These are phyloP conservation scores for Piedraia hortae DNA, from an alignment of 2,329 filamentous ascomycete species.

Conservation along the genomic window DNA sequence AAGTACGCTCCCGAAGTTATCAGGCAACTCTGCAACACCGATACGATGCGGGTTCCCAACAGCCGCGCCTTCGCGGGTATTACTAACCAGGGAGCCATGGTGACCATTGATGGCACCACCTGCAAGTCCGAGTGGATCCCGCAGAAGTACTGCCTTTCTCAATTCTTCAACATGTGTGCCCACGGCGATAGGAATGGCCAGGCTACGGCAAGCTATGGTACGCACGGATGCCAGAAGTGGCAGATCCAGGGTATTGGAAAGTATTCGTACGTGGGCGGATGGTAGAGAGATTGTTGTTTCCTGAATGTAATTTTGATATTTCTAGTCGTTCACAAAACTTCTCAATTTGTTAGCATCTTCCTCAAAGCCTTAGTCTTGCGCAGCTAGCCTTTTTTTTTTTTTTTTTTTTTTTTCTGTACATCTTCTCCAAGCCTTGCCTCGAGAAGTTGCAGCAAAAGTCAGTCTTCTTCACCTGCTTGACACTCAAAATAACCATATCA, in stretches of 20 bases:
- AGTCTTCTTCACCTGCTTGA: neutral
- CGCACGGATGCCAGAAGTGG: conserved; percentile 4
- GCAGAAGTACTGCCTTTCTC: conserved; percentile 4
- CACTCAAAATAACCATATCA: neutral
- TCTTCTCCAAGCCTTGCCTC: neutral
- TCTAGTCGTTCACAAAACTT: neutral
- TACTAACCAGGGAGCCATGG: conserved; percentile 1
- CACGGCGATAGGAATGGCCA: conserved; percentile 1
- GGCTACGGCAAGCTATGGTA: conserved; percentile 1
- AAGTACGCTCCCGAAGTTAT: conserved; percentile 2
- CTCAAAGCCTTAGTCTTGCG: neutral
- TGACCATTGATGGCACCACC: conserved; percentile 1
- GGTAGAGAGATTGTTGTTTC: too few species aligned
- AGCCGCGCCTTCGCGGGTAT: conserved; percentile 1
- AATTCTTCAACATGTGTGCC: conserved; percentile 5
- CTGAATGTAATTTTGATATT: neutral
- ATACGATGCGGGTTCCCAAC: conserved; percentile 2
- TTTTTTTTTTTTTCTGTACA: neutral
- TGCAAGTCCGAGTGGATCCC: conserved; percentile 5
- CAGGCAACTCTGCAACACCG: conserved; percentile 2
- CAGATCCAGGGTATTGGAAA: conserved; percentile 1
- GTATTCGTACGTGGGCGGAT: too few species aligned
- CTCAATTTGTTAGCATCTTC: neutral
- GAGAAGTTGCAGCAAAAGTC: neutral
- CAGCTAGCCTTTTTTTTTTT: neutral